These are phyloP conservation scores for Mrakia hoshinonis DNA, from an alignment of 768 basidiomycete species.

Conservation along the genomic window DNA sequence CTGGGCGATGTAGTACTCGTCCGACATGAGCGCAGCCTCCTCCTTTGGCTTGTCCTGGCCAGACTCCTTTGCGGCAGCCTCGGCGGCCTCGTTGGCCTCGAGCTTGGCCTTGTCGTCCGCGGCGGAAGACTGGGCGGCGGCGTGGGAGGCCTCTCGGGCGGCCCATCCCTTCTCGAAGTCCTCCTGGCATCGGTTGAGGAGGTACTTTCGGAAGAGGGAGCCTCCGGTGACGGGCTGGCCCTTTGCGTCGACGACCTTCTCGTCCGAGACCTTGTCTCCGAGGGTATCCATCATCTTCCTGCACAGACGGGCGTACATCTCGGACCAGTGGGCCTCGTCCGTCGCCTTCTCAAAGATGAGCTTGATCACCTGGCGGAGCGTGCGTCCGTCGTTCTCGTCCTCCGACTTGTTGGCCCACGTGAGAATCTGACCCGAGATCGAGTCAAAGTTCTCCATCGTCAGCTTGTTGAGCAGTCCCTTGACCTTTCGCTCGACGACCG, in stretches of 20 bases:
- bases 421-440: slow-evolving; percentile 91
- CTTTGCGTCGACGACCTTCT: slow-evolving; percentile 67
- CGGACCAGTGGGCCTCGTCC: slow-evolving; percentile 88
- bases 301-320: slow-evolving; percentile 95
- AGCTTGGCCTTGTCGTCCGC: slow-evolving; percentile 73
- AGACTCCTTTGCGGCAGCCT: slow-evolving; percentile 48
- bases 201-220: slow-evolving; percentile 90
- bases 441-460: slow-evolving; percentile 92
- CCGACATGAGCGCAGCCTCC: slow-evolving; percentile 69
- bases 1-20: slow-evolving; percentile 91
- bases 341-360: slow-evolving; percentile 97
- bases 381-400: slow-evolving; percentile 84
- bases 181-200: slow-evolving; percentile 91
- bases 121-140: slow-evolving; percentile 75
- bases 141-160: slow-evolving; percentile 73
- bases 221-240: slow-evolving; percentile 88
- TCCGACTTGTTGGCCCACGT: slow-evolving; percentile 88
- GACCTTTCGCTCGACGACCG: slow-evolving; percentile 86
- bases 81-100: slow-evolving; percentile 44
- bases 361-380: slow-evolving; percentile 89
- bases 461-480: slow-evolving; percentile 86
- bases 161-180: slow-evolving; percentile 97
- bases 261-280: slow-evolving; percentile 76
- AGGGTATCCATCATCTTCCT: slow-evolving; percentile 93
- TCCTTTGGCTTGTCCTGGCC: slow-evolving; percentile 46